Evolutionary conservation across 176 grass and related monocot genomes (phyloP), one percentile per base, ranked within the genome.

Genomic region (Rhipidocladum racemiflorum): DNA sequence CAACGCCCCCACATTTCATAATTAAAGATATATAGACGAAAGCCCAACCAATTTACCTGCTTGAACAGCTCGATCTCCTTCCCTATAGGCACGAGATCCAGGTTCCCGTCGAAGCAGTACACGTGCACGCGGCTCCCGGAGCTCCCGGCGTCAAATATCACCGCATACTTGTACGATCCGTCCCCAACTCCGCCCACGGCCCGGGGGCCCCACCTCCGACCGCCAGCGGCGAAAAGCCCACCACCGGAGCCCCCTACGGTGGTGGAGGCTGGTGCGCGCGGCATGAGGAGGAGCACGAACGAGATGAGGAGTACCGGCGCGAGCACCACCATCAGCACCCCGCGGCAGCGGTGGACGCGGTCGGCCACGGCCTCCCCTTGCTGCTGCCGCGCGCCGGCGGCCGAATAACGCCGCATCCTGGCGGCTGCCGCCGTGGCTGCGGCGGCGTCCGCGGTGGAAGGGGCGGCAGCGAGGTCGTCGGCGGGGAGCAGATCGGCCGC

Each of bases 61-160:
- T 88, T 76, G 88, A 99, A 99, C 24, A 99, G 85, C 87, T 99
- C 96, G 76, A 95, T 88, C 72, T 95, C 85, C 61, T 86, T 88
- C 23, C 90, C 96, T 61, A 99, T 99, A 62, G 89, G 88, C 18
- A 95, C 59, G 73, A 99, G 86, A 85, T 95, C 87, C 85, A 99
- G 84, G 36, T 90, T 93, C 77, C 74, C 70, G 65, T 99, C 89
- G 76, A 99, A 99, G 87, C 89, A 87, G 82, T 90, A 95, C 3
- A 99, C 96, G 81, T 98, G 96, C 51, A 98, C 96, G 77, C 96
- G 90, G 62, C 92, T 98, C 65, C 96, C 96, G 7, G 96, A 98
- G 87, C 96, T 98, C 20, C 96, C 96, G 2, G 90, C 96, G 32
- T 98, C 96, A 61, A 98, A 98, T 39, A 95, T 90, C n/a, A 98